Base-by-base conservation (phyloP, 139 green algal species). In the Limnomonas spitsbergensis region DNA sequence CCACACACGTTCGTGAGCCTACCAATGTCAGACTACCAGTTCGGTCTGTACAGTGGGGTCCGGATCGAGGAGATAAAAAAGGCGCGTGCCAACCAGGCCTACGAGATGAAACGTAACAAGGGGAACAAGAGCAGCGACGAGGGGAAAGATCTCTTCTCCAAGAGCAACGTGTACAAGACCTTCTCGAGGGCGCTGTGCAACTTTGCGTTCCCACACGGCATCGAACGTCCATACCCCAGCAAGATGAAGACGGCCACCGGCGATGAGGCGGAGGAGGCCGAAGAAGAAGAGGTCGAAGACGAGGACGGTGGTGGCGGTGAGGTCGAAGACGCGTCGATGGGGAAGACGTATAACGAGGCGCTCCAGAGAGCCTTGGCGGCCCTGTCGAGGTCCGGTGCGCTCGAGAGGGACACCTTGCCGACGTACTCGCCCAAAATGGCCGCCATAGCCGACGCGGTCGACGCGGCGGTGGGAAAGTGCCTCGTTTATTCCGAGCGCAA, bases 111-210 rank as follows among this genome's bases (percentile, higher is more conserved):
- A 38, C 26, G 61, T 36, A 72, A 72, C 7, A 34, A 24, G 6
- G 61, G 27, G 29, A 72, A 72, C 27, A 72, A 72, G 26, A 72
- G 9, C 29, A 36, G 29, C 7, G 20, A 72, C 7, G 7, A 24
- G 6, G 61, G 27, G 29, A 72, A 72, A 7, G 24, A 72, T 34
- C 9, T 20, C 29, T 20, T 20, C 7, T 97, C 4, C 32, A 6
- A 1, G 29, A 47, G 47, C 35, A 26, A 70, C 32, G 2, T 38
- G 14, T 75, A 80, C 38, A 67, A 52, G 61, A 69, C 61, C 1
- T 75, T 69, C 26, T 69, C 61, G 9, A 54, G 38, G 27, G 27
- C 42, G n/a, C 3, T 26, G 2, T 80, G 76, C 40, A 75, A 69
- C 61, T 80, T 80, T 75, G 61, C 40, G 2, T 80, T 80, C 20